These are phyloP conservation scores for Wallemia ichthyophaga DNA, from an alignment of 1,284 basidiomycete genomes.

Conservation along the genomic window DNA sequence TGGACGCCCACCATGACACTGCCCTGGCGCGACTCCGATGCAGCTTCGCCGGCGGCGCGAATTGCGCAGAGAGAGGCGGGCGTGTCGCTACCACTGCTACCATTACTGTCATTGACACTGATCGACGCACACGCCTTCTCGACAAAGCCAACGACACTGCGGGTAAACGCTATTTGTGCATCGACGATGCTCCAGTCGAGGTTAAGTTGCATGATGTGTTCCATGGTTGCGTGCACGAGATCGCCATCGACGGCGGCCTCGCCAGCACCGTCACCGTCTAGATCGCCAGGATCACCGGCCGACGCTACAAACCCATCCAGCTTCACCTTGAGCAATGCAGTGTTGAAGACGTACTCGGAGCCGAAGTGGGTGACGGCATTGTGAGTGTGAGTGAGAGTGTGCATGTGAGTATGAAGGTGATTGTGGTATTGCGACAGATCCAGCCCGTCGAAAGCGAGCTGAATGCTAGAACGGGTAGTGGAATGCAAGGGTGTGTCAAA, in stretches of 20 bases:
- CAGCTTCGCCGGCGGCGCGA: neutral
- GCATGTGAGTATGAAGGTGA: too few relatives aligned
- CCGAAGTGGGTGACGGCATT: neutral
- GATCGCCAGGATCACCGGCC: too few relatives aligned
- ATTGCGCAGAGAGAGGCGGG: too few relatives aligned
- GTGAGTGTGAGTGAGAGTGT: too few relatives aligned
- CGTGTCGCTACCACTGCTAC: too few relatives aligned
- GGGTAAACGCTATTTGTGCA: neutral
- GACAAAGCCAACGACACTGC: neutral
- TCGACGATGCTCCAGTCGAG: neutral
- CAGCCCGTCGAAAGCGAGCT: neutral
- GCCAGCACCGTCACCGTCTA: too few relatives aligned
- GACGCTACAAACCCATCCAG: neutral
- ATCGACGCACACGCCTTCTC: neutral
- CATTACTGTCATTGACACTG: too few relatives aligned
- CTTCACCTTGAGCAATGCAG: neutral
- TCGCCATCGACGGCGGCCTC: neutral
- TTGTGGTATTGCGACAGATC: neutral
- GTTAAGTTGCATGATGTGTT: neutral
- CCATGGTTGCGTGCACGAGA: neutral
- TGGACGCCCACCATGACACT: neutral
- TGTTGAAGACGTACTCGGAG: neutral
- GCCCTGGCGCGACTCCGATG: neutral
- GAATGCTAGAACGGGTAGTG: neutral
- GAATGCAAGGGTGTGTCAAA: neutral